Evolutionary conservation across 805 yeast genomes (phyloP).

Genomic region (Cyberlindnera bimundalis): DNA sequence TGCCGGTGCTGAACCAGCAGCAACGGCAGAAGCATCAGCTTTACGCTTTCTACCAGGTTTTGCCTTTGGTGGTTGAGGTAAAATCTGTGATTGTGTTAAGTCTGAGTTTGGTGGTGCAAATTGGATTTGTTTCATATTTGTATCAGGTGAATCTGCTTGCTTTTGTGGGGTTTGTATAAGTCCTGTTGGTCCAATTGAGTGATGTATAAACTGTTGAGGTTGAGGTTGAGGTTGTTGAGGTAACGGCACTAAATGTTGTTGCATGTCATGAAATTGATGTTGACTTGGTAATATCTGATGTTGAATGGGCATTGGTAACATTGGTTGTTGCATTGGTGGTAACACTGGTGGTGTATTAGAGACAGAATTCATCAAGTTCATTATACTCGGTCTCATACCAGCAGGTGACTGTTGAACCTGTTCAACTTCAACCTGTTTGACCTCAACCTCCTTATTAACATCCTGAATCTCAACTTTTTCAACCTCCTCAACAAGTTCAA

Average conservation of each 20-base stretch:
- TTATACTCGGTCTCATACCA: constrained; percentile 11
- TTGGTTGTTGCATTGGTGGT: too few relatives aligned
- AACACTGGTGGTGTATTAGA: not conserved
- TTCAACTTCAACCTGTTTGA: too few relatives aligned
- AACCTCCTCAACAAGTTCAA: too few relatives aligned
- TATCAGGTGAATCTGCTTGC: not conserved
- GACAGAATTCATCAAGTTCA: constrained; percentile 13
- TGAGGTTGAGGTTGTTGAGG: too few relatives aligned
- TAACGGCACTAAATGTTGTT: too few relatives aligned
- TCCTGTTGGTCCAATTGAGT: too few relatives aligned
- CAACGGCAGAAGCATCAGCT: constrained; percentile 5
- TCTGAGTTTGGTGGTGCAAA: not conserved
- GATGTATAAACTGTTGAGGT: too few relatives aligned
- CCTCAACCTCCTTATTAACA: too few relatives aligned
- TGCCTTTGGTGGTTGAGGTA: not conserved
- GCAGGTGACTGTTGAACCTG: not conserved
- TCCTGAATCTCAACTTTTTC: not conserved
- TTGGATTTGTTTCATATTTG: not conserved
- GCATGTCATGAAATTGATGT: too few relatives aligned
- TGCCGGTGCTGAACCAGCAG: constrained; percentile 1
- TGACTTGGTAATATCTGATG: too few relatives aligned
- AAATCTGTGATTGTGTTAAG: not conserved
- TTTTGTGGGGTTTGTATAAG: too few relatives aligned
- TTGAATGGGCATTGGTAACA: too few relatives aligned
- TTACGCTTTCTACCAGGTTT: constrained; percentile 9